Conservation (phyloP, 306 rosid species). For the Cicer yamashitae region DNA sequence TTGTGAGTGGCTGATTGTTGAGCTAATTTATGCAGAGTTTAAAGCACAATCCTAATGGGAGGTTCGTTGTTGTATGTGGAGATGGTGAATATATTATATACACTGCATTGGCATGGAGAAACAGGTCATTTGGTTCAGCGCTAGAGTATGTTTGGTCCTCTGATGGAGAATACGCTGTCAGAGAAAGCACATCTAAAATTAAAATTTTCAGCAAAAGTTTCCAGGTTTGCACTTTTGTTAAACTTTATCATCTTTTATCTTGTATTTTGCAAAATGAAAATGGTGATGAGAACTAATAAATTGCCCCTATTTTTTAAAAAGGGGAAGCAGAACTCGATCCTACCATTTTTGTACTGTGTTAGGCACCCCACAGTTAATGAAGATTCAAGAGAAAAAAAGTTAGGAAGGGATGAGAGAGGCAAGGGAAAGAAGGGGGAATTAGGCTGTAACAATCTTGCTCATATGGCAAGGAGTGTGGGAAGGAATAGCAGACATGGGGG, state of each 20-base stretch:
- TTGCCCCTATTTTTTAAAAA: slow-evolving; percentile 20
- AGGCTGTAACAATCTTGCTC: slow-evolving; percentile 22
- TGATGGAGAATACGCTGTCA: slow-evolving; percentile 95
- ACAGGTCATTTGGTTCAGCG: slow-evolving; percentile 93
- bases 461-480: slow-evolving; percentile 11
- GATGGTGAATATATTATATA: slow-evolving; percentile 96
- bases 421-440: slow-evolving; percentile 2
- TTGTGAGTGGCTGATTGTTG: slow-evolving; percentile 31
- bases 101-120: slow-evolving; percentile 98
- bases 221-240: slow-evolving; percentile 65
- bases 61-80: slow-evolving; percentile 98
- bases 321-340: slow-evolving; percentile 19
- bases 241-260: slow-evolving; percentile 18
- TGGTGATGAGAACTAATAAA: slow-evolving; percentile 20
- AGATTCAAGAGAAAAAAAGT: neutral
- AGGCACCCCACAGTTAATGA: neutral
- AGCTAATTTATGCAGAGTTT: slow-evolving; percentile 64
- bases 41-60: slow-evolving; percentile 95
- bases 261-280: slow-evolving; percentile 22
- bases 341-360: slow-evolving; percentile 15
- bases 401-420: slow-evolving; percentile 25
- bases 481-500: neutral
- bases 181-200: slow-evolving; percentile 96
- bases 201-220: slow-evolving; percentile 88
- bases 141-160: slow-evolving; percentile 94